Base-by-base conservation (phyloP, 1,284 basidiomycete species). In the Heliocybe sulcata region DNA sequence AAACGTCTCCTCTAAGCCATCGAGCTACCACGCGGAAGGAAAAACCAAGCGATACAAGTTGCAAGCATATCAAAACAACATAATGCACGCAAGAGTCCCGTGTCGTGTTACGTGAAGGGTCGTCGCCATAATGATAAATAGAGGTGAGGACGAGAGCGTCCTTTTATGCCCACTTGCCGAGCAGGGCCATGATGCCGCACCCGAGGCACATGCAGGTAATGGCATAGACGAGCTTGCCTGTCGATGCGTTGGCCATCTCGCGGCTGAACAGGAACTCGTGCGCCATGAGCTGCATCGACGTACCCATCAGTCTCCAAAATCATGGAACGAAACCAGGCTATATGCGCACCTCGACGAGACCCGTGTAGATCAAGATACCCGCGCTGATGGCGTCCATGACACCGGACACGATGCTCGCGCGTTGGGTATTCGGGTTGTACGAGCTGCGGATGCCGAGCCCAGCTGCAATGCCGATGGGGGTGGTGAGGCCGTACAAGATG, bases 191-290 rank as follows among this genome's bases (percentile, higher is more conserved):
- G 22, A 94, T 56, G 0, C 77, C 92, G 42, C 85, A 85, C 19
- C 93, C 92, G 12, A 85, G 61, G 19, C 85, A 63, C 86, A 95
- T 92, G 65, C 83, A 89, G 25, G 72, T 68, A 57, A 92, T 64
- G 19, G 90, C 83, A 61, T 88, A 94, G 1, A 75, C 70, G 29
- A 95, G 69, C 67, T 83, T 84, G 26, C 67, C 63, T 55, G 81
- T 82, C 20, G 82, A 82, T 20, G 79, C 81, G 53, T 79, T 76
- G 67, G 87, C 83, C 87, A 94, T 93, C 54, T 88, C 80, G 56
- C 83, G 82, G 74, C 84, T 93, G 71, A 96, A 92, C 51, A 97
- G 67, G 71, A 98, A 94, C 64, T 96, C 94, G 67, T 96, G 94
- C 0, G 92, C 94, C 51, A 98, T 79, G 1, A 96, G 79, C 84